Evolutionary conservation across 2,329 filamentous ascomycete genomes (phyloP), one percentile per base, ranked within the genome.

Genomic region (Aspergillus chevalieri): DNA sequence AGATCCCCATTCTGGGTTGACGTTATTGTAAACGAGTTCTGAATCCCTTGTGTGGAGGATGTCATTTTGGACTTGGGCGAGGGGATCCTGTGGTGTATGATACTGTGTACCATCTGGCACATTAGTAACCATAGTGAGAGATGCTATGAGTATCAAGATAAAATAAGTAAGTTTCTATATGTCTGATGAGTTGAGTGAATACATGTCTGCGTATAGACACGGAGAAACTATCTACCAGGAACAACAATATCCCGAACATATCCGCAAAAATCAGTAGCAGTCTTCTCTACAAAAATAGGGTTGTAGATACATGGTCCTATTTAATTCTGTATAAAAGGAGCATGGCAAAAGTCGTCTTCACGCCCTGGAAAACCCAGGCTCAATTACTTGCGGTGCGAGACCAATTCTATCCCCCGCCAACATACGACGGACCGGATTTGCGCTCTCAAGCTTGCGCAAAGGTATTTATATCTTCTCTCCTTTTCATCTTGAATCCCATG

Each of bases 331-430:
- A 48, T 42, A n/a, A 26, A 14, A 28, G 19, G 3, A 53, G 43
- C 52, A 73, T 73, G 70, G 63, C 70, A 10, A 71, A 67, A 50
- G 57, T 72, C 33, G 58, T 65, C 24, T 71, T 73, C 49, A 72
- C 70, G 5, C 66, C 70, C 26, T 73, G 70, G 70, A 72, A 71
- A 52, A 59, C 64, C 12, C 57, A 63, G 33, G 62, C 65, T 3
- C 62, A 72, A 48, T 59, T 73, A 44, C 54, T 71, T 26, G 55
- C 60, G 9, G 66, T 72, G 46, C 66, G 70, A 47, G 54, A 51
- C 47, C 62, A 71, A 50, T 72, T 73, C 53, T 73, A 73, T 53
- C 69, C 68, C 19, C 48, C 63, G 12, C 51, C 62, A 3, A 50
- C 53, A 4, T 64, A 65, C 44, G 53, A 66, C 43, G 65, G 64